Conservation (phyloP, 2,329 filamentous ascomycete species). For the Thielaviopsis populi region DNA sequence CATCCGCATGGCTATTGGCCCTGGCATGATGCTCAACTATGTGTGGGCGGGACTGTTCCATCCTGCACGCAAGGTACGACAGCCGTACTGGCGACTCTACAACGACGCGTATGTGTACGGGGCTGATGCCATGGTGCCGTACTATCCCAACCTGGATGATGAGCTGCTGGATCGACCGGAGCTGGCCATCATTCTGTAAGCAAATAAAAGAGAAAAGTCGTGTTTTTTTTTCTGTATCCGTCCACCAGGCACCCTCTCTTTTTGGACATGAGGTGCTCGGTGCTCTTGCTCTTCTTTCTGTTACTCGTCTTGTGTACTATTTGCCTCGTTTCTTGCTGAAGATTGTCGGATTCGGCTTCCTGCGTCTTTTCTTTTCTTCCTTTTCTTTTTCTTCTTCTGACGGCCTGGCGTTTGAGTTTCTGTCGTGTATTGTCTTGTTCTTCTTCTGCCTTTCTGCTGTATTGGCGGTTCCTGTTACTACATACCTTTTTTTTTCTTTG, state of each 20-base stretch:
- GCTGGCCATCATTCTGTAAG: slow-evolving; percentile 65
- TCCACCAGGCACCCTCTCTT: background rate
- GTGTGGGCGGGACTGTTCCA: slow-evolving; percentile 97
- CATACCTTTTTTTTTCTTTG: background rate
- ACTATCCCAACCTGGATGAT: slow-evolving; percentile 77
- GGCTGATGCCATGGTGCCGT: slow-evolving; percentile 90
- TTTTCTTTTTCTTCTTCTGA: background rate
- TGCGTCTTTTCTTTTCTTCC: background rate
- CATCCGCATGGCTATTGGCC: slow-evolving; percentile 82
- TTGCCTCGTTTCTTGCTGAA: background rate
- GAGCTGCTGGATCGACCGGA: slow-evolving; percentile 67
- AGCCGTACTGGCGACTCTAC: slow-evolving; percentile 91
- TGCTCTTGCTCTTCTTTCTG: background rate
- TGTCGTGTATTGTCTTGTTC: background rate
- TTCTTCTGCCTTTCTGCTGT: background rate
- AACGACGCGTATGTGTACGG: slow-evolving; percentile 93
- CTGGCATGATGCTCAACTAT: slow-evolving; percentile 91
- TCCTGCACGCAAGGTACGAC: slow-evolving; percentile 83
- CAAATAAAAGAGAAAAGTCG: slow-evolving; percentile 18
- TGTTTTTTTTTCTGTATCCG: slow-evolving; percentile 3
- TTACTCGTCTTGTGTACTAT: background rate
- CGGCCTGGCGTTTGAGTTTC: slow-evolving; percentile 7
- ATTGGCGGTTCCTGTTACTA: background rate
- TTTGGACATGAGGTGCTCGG: background rate
- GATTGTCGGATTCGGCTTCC: background rate